Evolutionary conservation across 805 yeast species (phyloP), one percentile per base, ranked within the genome.

Genomic region (Ogataea pini): DNA sequence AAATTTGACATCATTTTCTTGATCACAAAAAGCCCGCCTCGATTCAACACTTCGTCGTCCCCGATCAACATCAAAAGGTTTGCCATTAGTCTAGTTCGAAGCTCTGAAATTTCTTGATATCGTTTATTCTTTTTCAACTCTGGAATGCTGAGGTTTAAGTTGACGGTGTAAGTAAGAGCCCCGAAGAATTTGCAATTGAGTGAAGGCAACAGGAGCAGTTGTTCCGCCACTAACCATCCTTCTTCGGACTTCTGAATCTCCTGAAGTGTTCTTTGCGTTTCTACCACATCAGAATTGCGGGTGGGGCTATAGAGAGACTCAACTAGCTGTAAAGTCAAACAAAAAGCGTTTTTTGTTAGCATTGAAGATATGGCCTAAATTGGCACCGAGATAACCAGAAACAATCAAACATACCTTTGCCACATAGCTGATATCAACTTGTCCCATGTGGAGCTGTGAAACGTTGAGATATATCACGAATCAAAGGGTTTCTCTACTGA

Each of bases 101-200:
- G 38, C 16, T 50, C 36, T 16, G 22, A 19, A 13, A 52, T 14
- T 19, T 46, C 44, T 18, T 60, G 51, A 18, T 29, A 22, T 14
- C 45, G 28, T 8, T 37, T 45, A 6, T 39, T 17, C n/a, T 38
- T 50, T 17, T 36, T 22, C 14, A 54, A 20, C 2, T 47, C 47
- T 7, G 46, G 25, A 0, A 48, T 7, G 37, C 56, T 54, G 9
- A 49, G 60, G 49, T 78, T 80, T 37, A 85, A 64, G 53, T 76
- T 71, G 4, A 89, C 94, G 0, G 89, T 77, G 49, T 80, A 82
- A 0, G 96, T 89, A 48, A 86, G 73, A 0, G 95, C 96, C 0
- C 96, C 96, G 59, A 89, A 84, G 62, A 85, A 89, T 59, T 82
- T 80, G 52, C 83, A 78, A 48, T 77, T 78, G 37, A 69, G 55